phyloP scores from a whole-genome alignment of 208 protist species.

The Plasmodiophora brassicae region DNA sequence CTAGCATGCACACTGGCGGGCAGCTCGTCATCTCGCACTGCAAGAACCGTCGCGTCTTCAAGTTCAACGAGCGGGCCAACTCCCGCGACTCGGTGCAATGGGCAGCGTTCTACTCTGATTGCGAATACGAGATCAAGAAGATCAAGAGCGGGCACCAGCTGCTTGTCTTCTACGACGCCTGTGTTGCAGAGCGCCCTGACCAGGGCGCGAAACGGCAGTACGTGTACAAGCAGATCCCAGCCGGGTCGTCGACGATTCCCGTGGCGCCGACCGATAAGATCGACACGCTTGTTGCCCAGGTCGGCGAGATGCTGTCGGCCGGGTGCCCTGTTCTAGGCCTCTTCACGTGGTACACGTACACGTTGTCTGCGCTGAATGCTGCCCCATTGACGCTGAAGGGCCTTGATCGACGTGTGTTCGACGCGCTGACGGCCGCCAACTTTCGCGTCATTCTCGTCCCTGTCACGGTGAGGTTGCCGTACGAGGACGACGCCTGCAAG shows the following conservation, averaged over 20 bases:
- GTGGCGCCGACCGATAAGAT: not conserved
- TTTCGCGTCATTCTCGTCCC: not conserved
- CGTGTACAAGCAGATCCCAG: slow-evolving; percentile 1
- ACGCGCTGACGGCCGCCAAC: not conserved
- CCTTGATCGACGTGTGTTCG: not conserved
- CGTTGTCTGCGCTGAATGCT: not conserved
- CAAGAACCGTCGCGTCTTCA: not conserved
- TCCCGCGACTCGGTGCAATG: slow-evolving; percentile 2
- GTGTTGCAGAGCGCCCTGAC: not conserved
- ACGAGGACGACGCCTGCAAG: not conserved
- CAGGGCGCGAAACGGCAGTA: not conserved
- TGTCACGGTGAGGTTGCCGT: not conserved
- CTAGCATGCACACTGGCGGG: not conserved
- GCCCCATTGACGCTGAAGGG: not conserved
- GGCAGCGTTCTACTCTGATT: slow-evolving; percentile 23
- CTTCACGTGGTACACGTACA: slow-evolving; percentile 24
- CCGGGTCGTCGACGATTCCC: not conserved
- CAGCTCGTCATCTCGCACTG: not conserved
- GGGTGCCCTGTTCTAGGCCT: not conserved
- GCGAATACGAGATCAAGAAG: slow-evolving; percentile 29
- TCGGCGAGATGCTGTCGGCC: not conserved
- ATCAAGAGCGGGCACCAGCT: not conserved
- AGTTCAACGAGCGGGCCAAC: not conserved
- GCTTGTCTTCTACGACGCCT: slow-evolving; percentile 11
- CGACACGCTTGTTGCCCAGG: not conserved